Evolutionary conservation across 2,329 filamentous ascomycete species (phyloP), one percentile per base, ranked within the genome.

Genomic region (Orbilia ellipsospora): DNA sequence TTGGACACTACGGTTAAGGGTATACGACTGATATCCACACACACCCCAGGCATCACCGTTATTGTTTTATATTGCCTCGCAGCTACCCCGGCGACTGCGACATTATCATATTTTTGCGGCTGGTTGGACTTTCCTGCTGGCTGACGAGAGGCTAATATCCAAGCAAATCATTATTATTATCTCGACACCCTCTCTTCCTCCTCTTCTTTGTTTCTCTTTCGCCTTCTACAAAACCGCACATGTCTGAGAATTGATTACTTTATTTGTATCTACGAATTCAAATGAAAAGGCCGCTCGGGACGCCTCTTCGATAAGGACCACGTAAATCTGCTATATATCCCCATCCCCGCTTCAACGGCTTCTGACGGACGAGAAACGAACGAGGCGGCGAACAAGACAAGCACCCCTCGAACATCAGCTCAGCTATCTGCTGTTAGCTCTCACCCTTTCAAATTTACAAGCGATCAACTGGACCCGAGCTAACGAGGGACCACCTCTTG

Each of bases 371-470:
- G 36, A 12, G 20, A 15, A 23, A 59, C 55, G 31, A 15, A 54
- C 55, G 42, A 56, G 59, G 59, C 63, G 63, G 59, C 50, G 31
- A 52, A 67, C 57, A 42, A 61, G n/a, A n/a, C 45, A 54, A 54
- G 42, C 50, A 57, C 51, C 45, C 18, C 42, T 8, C 15, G 20
- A 26, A 12, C 26, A 40, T 18, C 44, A 36, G 31, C 31, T 36
- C 31, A 36, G 31, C 10, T 10, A 23, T 23, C 23, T 23, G 23
- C 23, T 45, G 42, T 23, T 23, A 23, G 23, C 23, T 23, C 23
- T 23, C 23, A 23, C 23, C 23, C 2, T 23, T 23, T 23, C 23
- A 23, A 23, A 23, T 23, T 23, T 23, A 23, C 23, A 23, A 36
- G 31, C 31, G 5, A 36, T 36, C 31, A 7, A 36, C 31, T 36